Evolutionary conservation across 352 stramenopile species (phyloP), one percentile per base, ranked within the genome.

Genomic region (Phytophthora uliginosa): DNA sequence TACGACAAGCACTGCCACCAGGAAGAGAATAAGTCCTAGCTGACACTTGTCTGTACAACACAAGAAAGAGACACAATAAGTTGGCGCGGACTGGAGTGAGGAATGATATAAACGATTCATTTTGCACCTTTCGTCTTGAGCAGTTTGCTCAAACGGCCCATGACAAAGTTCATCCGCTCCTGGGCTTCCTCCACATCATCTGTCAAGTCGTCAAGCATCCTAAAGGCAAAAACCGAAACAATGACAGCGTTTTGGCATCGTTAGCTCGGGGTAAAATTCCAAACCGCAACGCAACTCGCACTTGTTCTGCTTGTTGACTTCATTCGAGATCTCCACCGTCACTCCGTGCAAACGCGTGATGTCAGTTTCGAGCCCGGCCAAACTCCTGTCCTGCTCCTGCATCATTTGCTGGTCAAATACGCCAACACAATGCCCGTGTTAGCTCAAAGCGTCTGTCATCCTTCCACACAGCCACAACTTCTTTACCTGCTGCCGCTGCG

Each of bases 111-210:
- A 3, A 33, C 7, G 7, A 18, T n/a, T 22, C 20, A 50, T 7
- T 20, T 8, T 24, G 8, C 75, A 94, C 86, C 87, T 92, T 95
- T 95, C 18, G 88, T 95, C 69, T 94, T 93, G 6, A 95, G 73
- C 31, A 95, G 65, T 26, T 83, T 81, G 67, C 86, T 93, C 78
- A 95, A 92, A 1, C 79, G 69, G 18, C 79, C 82, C 88, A 95
- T 92, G 60, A 95, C 88, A 72, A 94, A 92, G 66, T 92, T 92
- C 88, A 95, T 95, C 20, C 85, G 83, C 55, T 94, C 86, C 31
- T 92, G 84, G 10, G 88, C 83, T 66, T 91, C 85, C 15, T 92
- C 88, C 45, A 95, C 77, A 54, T 95, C 88, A 15, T 91, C 72
- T 2, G 79, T 87, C 56, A 95, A 48, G 48, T 91, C 82, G 62